These are phyloP conservation scores for Toxicodendron radicans DNA, from an alignment of 345 rosid species.

Conservation along the genomic window DNA sequence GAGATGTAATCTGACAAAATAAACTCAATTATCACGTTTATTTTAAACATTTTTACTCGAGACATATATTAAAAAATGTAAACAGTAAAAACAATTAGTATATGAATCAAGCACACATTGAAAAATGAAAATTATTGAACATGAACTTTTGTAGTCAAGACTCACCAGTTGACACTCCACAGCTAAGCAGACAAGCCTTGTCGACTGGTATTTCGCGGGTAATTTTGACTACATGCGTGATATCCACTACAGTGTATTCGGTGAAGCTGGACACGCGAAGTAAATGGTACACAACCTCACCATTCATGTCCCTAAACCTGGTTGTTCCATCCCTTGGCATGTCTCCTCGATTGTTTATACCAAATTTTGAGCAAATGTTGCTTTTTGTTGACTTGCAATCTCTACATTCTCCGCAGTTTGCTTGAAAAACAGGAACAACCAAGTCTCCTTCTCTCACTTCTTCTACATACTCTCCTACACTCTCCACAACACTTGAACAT, in stretches of 20 bases:
- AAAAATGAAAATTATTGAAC: too few relatives aligned
- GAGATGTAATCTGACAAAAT: too few relatives aligned
- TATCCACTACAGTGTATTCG: slow-evolving; percentile 74
- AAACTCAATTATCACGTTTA: too few relatives aligned
- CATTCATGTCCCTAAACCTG: slow-evolving; percentile 55
- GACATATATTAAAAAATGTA: too few relatives aligned
- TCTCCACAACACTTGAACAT: slow-evolving; percentile 44
- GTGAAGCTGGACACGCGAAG: slow-evolving; percentile 61
- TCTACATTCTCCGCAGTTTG: slow-evolving; percentile 50
- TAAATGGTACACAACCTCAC: slow-evolving; percentile 52
- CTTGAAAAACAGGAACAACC: slow-evolving; percentile 56
- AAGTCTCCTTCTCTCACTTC: slow-evolving; percentile 56
- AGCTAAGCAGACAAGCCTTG: slow-evolving; percentile 60
- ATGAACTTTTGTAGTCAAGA: background rate
- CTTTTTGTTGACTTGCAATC: too few relatives aligned
- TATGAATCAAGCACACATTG: too few relatives aligned
- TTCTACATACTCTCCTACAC: slow-evolving; percentile 51
- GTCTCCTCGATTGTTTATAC: background rate
- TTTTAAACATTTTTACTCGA: too few relatives aligned
- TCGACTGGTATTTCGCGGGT: slow-evolving; percentile 36
- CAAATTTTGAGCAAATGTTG: slow-evolving; percentile 46
- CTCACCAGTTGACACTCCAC: slow-evolving; percentile 58
- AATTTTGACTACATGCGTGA: slow-evolving; percentile 52
- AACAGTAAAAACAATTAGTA: too few relatives aligned
- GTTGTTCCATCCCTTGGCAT: slow-evolving; percentile 57